Conservation (phyloP, 257 asterid genomes). For the Jasminum sambac region DNA sequence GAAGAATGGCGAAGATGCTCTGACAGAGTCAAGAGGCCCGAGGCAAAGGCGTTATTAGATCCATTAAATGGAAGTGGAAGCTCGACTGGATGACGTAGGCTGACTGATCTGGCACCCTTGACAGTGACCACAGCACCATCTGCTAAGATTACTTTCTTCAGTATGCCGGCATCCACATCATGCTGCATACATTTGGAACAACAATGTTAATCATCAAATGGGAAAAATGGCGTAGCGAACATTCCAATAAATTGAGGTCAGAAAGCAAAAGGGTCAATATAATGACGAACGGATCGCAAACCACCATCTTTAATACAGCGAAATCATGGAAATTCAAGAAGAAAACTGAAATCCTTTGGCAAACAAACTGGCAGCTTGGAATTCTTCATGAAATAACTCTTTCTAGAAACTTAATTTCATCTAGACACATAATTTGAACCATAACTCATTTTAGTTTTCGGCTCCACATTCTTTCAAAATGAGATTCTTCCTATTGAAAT, state of each 20-base stretch:
- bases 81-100: conserved; percentile 81
- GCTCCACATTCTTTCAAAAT: no score
- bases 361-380: background rate
- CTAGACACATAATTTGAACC: no score
- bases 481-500: no score
- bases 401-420: no score
- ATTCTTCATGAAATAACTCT: no score
- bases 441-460: no score
- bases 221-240: background rate
- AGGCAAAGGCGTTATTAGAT: conserved; percentile 59
- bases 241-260: background rate
- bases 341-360: background rate
- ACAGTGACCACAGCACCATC: conserved; percentile 95
- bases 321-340: background rate
- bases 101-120: conserved; percentile 96
- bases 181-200: conserved; percentile 29
- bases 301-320: background rate
- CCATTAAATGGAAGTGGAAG: conserved; percentile 85
- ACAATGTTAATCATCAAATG: conserved; percentile 1
- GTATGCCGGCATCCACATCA: conserved; percentile 47
- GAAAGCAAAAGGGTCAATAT: no score
- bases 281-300: background rate
- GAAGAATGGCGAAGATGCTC: conserved; percentile 69
- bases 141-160: conserved; percentile 82
- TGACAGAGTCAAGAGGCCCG: conserved; percentile 75